phyloP scores from a whole-genome alignment of 1,139 yeast species.

The Hansenula anomala region DNA sequence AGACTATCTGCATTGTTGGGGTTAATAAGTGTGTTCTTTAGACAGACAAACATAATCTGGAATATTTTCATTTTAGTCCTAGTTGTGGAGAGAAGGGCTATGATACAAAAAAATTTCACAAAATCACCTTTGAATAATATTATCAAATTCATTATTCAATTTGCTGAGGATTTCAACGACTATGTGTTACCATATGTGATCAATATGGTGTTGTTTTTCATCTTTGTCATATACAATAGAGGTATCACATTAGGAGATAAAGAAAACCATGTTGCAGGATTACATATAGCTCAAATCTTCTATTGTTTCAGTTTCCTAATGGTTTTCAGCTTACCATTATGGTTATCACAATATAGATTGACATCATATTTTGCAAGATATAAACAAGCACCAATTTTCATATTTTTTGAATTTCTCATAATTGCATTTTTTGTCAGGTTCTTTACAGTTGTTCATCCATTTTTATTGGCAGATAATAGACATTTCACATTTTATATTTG shows the following conservation, averaged over 20 bases:
- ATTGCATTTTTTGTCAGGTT: constrained; percentile 49
- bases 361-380: constrained; percentile 30
- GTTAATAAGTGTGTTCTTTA: constrained; percentile 58
- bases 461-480: constrained; percentile 87
- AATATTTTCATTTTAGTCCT: constrained; percentile 55
- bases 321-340: constrained; percentile 64
- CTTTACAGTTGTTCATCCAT: constrained; percentile 82
- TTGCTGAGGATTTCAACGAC: constrained; percentile 28
- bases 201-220: constrained; percentile 47
- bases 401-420: constrained; percentile 26
- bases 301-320: constrained; percentile 66
- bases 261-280: constrained; percentile 66
- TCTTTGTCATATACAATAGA: constrained; percentile 59
- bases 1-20: constrained; percentile 42
- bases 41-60: constrained; percentile 95
- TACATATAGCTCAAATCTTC: constrained; percentile 77
- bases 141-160: constrained; percentile 29
- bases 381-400: constrained; percentile 21
- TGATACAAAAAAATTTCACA: constrained; percentile 33
- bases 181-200: constrained; percentile 46
- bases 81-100: constrained; percentile 46
- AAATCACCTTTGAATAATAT: constrained; percentile 30
- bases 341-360: constrained; percentile 44
- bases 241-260: constrained; percentile 86
- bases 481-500: constrained; percentile 88